Conservation (phyloP, 2,329 filamentous ascomycete species). For the Clonostachys rhizophaga region DNA sequence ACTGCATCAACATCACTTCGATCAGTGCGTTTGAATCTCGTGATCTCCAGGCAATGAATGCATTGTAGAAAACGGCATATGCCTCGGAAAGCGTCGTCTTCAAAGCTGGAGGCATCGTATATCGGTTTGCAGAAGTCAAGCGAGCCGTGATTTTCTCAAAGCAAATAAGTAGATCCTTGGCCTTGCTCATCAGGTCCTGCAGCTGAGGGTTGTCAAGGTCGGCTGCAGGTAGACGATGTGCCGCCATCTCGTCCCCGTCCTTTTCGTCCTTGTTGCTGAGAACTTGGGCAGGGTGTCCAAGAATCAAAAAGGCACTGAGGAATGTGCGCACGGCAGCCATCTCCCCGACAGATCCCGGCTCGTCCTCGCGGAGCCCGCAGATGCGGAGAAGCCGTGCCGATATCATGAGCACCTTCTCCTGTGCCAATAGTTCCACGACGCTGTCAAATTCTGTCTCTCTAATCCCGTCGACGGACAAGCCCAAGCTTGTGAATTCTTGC, state of each 20-base stretch:
- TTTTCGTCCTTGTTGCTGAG: constrained; percentile 68
- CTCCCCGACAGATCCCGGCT: constrained; percentile 57
- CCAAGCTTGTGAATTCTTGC: constrained; percentile 60
- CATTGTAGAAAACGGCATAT: constrained; percentile 71
- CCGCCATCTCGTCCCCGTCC: constrained; percentile 22
- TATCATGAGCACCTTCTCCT: constrained; percentile 59
- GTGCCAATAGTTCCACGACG: constrained; percentile 64
- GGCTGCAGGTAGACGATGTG: constrained; percentile 24
- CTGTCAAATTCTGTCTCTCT: constrained; percentile 68
- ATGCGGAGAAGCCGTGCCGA: constrained; percentile 66
- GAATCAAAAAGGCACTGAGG: constrained; percentile 73
- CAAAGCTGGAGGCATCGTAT: constrained; percentile 58
- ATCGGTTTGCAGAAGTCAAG: constrained; percentile 61
- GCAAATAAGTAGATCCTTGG: constrained; percentile 70
- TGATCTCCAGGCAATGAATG: constrained; percentile 81
- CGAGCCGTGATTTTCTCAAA: constrained; percentile 71
- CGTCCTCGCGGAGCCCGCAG: constrained; percentile 65
- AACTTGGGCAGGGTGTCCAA: constrained; percentile 74
- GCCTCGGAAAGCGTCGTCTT: constrained; percentile 60
- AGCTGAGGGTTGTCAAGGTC: constrained; percentile 58
- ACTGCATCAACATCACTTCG: constrained; percentile 82
- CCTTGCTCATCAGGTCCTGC: constrained; percentile 72
- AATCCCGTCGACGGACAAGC: constrained; percentile 66
- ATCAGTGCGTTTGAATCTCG: constrained; percentile 73
- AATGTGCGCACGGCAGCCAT: constrained; percentile 72